phyloP scores from a whole-genome alignment of 352 stramenopile species.

The Globisporangium nunn region DNA sequence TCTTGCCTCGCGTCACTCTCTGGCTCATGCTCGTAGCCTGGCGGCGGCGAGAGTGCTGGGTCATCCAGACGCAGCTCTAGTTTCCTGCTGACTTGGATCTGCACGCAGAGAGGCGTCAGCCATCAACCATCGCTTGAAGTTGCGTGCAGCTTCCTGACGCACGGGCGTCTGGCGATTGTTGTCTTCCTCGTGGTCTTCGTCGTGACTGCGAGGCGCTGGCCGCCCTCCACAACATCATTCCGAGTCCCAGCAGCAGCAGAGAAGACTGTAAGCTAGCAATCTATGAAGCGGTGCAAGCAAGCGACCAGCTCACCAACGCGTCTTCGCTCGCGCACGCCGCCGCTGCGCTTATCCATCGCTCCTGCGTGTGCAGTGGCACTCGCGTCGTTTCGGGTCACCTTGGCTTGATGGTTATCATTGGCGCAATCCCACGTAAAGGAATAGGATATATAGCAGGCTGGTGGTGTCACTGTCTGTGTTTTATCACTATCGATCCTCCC shows the following conservation, averaged over 20 bases:
- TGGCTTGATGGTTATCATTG: background rate
- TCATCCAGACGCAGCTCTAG: slow-evolving; percentile 41
- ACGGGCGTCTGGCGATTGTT: slow-evolving; percentile 12
- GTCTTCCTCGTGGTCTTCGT: slow-evolving; percentile 13
- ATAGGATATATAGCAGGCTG: background rate
- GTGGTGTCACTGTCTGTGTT: background rate
- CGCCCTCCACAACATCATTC: background rate
- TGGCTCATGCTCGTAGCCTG: slow-evolving; percentile 27
- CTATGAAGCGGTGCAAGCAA: background rate
- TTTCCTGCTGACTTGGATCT: slow-evolving; percentile 8
- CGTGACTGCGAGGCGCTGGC: slow-evolving; percentile 1
- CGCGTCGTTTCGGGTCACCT: slow-evolving; percentile 10
- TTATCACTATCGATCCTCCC: background rate
- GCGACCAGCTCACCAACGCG: background rate
- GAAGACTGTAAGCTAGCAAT: background rate
- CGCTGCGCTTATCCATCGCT: background rate
- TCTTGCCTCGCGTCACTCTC: slow-evolving; percentile 18
- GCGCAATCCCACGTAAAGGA: background rate
- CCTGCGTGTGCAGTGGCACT: slow-evolving; percentile 2
- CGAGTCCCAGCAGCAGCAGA: background rate
- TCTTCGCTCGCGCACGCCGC: slow-evolving; percentile 3
- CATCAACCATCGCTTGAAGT: no score
- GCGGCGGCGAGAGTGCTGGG: slow-evolving; percentile 23
- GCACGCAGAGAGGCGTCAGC: background rate
- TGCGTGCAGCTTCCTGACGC: background rate